phyloP scores from a whole-genome alignment of 306 rosid species.

The Rubus idaeus region DNA sequence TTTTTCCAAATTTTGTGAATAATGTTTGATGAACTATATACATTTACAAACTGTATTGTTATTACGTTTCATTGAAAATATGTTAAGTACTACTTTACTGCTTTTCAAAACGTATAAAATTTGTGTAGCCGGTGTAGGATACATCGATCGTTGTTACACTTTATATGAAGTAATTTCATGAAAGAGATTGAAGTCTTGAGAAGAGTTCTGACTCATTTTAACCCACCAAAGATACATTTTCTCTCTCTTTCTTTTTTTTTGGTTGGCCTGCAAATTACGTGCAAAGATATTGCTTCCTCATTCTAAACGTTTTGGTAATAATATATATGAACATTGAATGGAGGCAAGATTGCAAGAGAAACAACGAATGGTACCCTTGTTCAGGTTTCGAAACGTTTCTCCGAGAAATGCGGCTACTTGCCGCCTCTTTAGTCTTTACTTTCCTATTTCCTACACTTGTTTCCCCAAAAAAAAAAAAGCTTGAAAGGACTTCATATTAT shows the following conservation, averaged over 20 bases:
- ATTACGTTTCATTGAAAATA: too few species aligned
- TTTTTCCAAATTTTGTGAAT: too few species aligned
- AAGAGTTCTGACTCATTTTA: too few species aligned
- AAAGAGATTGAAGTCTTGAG: too few species aligned
- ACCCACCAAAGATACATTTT: background rate
- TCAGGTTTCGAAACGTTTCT: slow-evolving; percentile 53
- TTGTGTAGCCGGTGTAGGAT: too few species aligned
- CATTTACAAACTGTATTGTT: too few species aligned
- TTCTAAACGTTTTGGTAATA: background rate
- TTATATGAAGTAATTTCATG: too few species aligned
- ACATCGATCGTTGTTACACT: too few species aligned
- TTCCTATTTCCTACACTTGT: slow-evolving; percentile 52
- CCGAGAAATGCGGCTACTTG: slow-evolving; percentile 93
- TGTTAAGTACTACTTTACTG: too few species aligned
- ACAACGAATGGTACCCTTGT: background rate
- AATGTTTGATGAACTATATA: too few species aligned
- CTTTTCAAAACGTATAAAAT: too few species aligned
- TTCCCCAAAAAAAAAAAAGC: slow-evolving; percentile 3
- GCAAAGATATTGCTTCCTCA: background rate
- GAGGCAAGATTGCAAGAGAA: slow-evolving; percentile 1
- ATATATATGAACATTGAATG: background rate
- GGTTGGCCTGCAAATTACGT: background rate
- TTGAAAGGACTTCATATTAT: background rate
- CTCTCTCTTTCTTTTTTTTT: background rate
- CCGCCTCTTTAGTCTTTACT: slow-evolving; percentile 81